Conservation (phyloP, 164 flowering plant genomes). For the Malania oleifera region DNA sequence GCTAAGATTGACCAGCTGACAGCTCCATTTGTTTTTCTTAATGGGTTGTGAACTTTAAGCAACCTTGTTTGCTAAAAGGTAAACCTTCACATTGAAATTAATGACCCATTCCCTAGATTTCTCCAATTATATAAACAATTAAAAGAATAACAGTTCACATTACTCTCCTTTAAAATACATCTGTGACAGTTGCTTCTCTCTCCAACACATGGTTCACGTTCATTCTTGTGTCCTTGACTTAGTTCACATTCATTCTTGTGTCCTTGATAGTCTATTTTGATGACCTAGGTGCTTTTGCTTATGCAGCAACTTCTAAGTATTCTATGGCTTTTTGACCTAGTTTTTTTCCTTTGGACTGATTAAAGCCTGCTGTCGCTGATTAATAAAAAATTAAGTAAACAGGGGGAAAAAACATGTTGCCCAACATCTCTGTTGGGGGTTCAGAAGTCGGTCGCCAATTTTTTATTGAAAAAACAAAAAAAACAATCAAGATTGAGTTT, state of each 20-base stretch:
- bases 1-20: too few relatives aligned
- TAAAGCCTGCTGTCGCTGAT: slow-evolving; percentile 9
- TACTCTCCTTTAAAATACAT: too few relatives aligned
- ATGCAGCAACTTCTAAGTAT: slow-evolving; percentile 29
- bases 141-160: too few relatives aligned
- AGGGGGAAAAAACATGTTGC: slow-evolving; percentile 1
- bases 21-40: too few relatives aligned
- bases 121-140: not conserved
- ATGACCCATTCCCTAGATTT: slow-evolving; percentile 2
- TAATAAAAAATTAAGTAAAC: too few relatives aligned
- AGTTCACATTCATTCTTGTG: too few relatives aligned
- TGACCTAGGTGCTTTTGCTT: not conserved
- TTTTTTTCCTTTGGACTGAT: slow-evolving; percentile 24
- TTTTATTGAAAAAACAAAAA: too few relatives aligned
- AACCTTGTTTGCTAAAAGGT: not conserved
- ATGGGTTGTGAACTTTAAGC: too few relatives aligned
- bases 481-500: not conserved
- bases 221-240: too few relatives aligned
- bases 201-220: too few relatives aligned
- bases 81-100: not conserved
- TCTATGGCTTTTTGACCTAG: slow-evolving; percentile 29
- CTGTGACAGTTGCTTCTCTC: too few relatives aligned
- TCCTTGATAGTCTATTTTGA: not conserved
- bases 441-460: not conserved
- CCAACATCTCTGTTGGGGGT: slow-evolving; percentile 8